Base-by-base conservation (phyloP, 2,329 filamentous ascomycete species). In the Diaporthe australafricana region DNA sequence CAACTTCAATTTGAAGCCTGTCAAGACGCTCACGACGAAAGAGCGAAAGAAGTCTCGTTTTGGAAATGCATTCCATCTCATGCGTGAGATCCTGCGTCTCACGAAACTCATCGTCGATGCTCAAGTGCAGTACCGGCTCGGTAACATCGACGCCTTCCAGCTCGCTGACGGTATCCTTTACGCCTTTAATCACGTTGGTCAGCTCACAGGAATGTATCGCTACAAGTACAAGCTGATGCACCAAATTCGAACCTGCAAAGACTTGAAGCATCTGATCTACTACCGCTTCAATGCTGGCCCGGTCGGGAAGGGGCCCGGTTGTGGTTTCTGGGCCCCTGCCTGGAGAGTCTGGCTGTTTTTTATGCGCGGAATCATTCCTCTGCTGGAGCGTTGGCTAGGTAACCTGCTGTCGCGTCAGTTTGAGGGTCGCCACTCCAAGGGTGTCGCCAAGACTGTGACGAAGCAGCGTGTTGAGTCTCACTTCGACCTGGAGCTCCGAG, bases 191-290 rank as follows among this genome's bases (percentile, higher is more conserved):
- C 96, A 99, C 77, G 96, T 99, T 71, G 96, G 96, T 74, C 97
- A 99, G 83, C 87, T 99, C 74, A 99, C 96, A 20, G 96, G 96
- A 81, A 99, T 99, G 96, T 99, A 99, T 84, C 93, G 96, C 73
- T 99, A 99, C 89, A 99, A 99, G 87, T 99, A 99, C 87, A 99
- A 99, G 87, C 88, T 99, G 70, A 99, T 99, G 96, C 96, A 99
- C 81, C 96, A 99, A 83, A 99, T 99, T 78, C 94, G 96, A 77
- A 97, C 96, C 0, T 99, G 96, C 87, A 99, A 99, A 84, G 96
- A 99, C 84, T 83, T 99, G 80, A 99, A 99, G 89, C 96, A 99
- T 89, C 85, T 99, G 74, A 98, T 99, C 76, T 99, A 99, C 85
- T 98, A 98, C 83, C 93, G 96, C 63, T 99, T 99, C 86, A 99